Evolutionary conservation across 2,329 filamentous ascomycete species (phyloP).

Genomic region (Monascus ruber): DNA sequence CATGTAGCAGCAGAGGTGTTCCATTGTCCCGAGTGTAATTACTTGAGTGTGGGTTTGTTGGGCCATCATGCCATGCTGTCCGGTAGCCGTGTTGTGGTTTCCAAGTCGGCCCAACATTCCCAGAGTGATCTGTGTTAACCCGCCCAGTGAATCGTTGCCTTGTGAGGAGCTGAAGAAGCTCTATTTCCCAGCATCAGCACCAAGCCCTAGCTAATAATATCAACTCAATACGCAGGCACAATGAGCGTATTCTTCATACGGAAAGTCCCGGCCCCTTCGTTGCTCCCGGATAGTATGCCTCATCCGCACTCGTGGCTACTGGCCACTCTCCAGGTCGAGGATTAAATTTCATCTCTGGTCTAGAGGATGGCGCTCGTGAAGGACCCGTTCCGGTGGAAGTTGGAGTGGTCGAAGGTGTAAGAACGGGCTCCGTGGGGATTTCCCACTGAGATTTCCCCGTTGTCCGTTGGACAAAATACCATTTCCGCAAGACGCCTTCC

Average conservation of each 20-base stretch:
- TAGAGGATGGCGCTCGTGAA: conserved; percentile 14
- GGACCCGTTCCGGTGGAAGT: conserved; percentile 16
- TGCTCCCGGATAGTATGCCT: conserved; percentile 5
- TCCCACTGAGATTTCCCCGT: conserved; percentile 31
- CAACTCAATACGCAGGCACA: conserved; percentile 7
- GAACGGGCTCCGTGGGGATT: conserved; percentile 28
- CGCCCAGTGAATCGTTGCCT: conserved; percentile 6
- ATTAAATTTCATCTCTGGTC: conserved; percentile 11
- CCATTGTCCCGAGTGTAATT: not conserved
- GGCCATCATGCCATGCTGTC: not conserved
- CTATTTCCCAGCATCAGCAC: conserved; percentile 16
- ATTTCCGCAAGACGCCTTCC: conserved; percentile 26
- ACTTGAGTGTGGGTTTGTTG: conserved; percentile 2
- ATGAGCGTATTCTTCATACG: conserved; percentile 15
- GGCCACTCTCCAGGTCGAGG: conserved; percentile 4
- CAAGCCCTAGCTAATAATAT: conserved; percentile 5
- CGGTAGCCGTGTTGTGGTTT: conserved; percentile 4
- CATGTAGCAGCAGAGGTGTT: no score
- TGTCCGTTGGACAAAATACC: conserved; percentile 30
- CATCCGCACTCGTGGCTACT: conserved; percentile 5
- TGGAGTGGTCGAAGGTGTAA: conserved; percentile 24
- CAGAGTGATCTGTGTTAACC: conserved; percentile 6
- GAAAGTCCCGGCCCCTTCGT: conserved; percentile 12
- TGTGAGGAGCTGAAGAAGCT: conserved; percentile 10
- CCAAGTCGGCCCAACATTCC: conserved; percentile 9